These are phyloP conservation scores for Penicillium frequentans DNA, from an alignment of 2,329 filamentous ascomycete genomes.

Conservation along the genomic window DNA sequence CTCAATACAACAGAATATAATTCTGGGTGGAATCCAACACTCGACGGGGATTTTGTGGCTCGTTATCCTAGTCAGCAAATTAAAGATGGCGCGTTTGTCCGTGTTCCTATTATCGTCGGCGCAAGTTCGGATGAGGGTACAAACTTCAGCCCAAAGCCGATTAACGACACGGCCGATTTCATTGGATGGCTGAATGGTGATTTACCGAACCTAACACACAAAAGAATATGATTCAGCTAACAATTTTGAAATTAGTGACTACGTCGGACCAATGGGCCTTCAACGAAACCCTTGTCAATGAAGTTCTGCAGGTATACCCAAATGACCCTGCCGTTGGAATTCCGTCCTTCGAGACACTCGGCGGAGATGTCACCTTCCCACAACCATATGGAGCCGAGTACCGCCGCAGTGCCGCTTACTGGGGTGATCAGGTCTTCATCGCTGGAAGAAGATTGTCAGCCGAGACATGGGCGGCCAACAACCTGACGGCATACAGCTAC, in stretches of 20 bases:
- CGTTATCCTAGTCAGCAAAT: background rate
- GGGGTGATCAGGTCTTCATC: background rate
- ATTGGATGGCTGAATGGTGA: background rate
- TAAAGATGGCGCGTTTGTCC: background rate
- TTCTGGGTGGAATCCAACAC: background rate
- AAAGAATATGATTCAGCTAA: too few relatives aligned
- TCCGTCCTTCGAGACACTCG: too few relatives aligned
- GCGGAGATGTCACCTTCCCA: background rate
- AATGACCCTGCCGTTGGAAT: too few relatives aligned
- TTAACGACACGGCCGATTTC: background rate
- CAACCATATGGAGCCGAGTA: too few relatives aligned
- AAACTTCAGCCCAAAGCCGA: background rate
- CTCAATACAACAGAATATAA: background rate
- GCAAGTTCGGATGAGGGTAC: background rate
- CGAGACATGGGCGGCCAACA: background rate
- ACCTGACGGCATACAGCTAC: background rate
- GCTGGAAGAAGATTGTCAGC: background rate
- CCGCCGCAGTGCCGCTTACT: background rate
- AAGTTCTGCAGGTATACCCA: too few relatives aligned
- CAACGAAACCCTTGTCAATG: too few relatives aligned
- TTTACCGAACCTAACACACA: too few relatives aligned
- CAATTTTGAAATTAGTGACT: too few relatives aligned
- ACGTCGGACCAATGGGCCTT: too few relatives aligned
- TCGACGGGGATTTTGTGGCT: background rate
- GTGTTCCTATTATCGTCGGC: background rate